These are phyloP conservation scores for Claviceps cyperi DNA, from an alignment of 2,329 filamentous ascomycete species.

Conservation along the genomic window DNA sequence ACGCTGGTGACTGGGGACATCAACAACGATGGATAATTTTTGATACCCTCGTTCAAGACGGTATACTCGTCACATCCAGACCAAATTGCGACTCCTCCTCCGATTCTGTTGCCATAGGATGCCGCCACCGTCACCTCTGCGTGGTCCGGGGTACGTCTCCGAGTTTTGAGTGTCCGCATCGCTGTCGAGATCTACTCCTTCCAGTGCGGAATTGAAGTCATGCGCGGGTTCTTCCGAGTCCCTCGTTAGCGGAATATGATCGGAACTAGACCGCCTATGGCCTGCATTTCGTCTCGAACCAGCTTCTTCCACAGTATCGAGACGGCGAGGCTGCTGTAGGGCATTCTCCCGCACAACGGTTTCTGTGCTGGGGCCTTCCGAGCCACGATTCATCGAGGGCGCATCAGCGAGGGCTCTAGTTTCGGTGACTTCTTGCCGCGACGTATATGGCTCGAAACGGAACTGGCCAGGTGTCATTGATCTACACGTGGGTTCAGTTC, in stretches of 20 bases:
- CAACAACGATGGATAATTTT: no score
- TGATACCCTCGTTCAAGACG: background rate
- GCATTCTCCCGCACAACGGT: background rate
- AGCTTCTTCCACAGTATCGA: slow-evolving; percentile 1
- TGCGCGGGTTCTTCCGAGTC: slow-evolving; percentile 30
- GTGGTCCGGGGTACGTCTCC: slow-evolving; percentile 11
- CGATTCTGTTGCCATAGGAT: slow-evolving; percentile 42
- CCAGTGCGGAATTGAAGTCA: slow-evolving; percentile 26
- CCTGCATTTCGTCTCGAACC: slow-evolving; percentile 11
- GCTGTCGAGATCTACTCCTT: slow-evolving; percentile 20
- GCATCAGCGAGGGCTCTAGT: background rate
- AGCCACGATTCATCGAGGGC: slow-evolving; percentile 6
- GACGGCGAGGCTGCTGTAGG: slow-evolving; percentile 1
- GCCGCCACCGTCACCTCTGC: slow-evolving; percentile 19
- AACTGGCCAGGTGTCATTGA: slow-evolving; percentile 13
- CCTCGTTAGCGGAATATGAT: slow-evolving; percentile 26
- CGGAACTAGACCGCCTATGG: slow-evolving; percentile 14
- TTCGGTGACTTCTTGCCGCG: slow-evolving; percentile 14
- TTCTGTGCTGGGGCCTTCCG: slow-evolving; percentile 4
- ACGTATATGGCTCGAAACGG: slow-evolving; percentile 16
- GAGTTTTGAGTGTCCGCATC: slow-evolving; percentile 8
- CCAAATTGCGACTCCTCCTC: slow-evolving; percentile 30
- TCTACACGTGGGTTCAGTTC: slow-evolving; percentile 13
- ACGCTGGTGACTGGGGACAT: background rate
- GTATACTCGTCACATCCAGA: slow-evolving; percentile 25